phyloP scores from a whole-genome alignment of 1,139 yeast genomes.

The Nakaseomyces bracarensis region DNA sequence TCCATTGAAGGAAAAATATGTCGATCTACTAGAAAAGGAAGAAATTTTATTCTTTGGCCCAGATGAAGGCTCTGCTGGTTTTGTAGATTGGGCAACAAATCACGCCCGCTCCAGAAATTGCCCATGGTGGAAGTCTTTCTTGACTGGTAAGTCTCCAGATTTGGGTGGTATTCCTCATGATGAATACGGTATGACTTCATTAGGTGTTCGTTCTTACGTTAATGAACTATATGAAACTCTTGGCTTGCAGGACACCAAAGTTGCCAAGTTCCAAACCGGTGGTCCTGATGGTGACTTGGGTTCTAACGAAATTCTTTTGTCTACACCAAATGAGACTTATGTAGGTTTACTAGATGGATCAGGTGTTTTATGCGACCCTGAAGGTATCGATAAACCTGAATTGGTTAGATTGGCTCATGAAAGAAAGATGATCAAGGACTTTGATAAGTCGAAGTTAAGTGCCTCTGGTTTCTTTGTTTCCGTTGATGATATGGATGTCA shows the following conservation, averaged over 20 bases:
- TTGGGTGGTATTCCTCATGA: conserved; percentile 98
- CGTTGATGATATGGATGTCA: conserved; percentile 77
- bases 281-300: conserved; percentile 99
- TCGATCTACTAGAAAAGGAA: conserved; percentile 73
- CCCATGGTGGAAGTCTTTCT: conserved; percentile 98
- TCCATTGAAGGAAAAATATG: conserved; percentile 76
- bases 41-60: conserved; percentile 97
- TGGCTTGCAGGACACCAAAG: conserved; percentile 47
- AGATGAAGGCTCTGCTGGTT: conserved; percentile 94
- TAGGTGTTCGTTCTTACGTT: conserved; percentile 89
- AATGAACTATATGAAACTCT: conserved; percentile 80
- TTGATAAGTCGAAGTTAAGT: conserved; percentile 59
- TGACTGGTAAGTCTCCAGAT: conserved; percentile 88
- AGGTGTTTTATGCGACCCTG: conserved; percentile 88
- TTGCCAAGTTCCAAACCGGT: conserved; percentile 89
- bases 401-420: conserved; percentile 67
- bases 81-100: conserved; percentile 96
- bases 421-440: conserved; percentile 69
- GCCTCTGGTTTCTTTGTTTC: conserved; percentile 70
- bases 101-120: conserved; percentile 93
- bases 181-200: conserved; percentile 94
- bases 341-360: conserved; percentile 92
- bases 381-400: conserved; percentile 77
- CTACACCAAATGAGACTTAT: conserved; percentile 66
- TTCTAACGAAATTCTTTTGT: conserved; percentile 82